phyloP scores from a whole-genome alignment of 1,284 basidiomycete genomes.

The Ganoderma meredithae region DNA sequence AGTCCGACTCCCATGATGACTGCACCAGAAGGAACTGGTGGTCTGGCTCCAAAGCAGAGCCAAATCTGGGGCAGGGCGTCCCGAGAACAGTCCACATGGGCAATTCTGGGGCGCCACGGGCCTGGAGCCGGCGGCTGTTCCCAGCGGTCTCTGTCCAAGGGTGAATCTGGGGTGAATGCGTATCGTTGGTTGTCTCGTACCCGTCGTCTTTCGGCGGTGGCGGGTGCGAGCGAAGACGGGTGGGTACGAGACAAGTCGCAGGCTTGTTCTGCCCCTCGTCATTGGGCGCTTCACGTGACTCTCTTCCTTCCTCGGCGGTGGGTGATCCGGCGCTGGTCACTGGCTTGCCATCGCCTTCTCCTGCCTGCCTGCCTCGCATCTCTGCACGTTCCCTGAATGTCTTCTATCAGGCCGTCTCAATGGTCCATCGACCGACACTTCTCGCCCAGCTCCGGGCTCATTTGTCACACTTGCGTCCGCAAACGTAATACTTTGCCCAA shows the following conservation, averaged over 20 bases:
- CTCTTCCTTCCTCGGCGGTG: background rate
- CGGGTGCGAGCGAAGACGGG: no score
- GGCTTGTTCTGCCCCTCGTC: background rate
- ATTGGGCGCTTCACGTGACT: constrained; percentile 1
- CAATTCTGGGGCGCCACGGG: background rate
- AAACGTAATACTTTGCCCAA: background rate
- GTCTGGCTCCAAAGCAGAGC: background rate
- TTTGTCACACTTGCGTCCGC: background rate
- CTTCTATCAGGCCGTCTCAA: background rate
- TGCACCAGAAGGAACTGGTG: background rate
- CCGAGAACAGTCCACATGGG: constrained; percentile 1
- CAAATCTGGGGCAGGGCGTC: background rate
- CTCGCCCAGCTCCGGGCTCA: background rate
- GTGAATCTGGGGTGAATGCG: background rate
- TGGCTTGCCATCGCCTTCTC: constrained; percentile 1
- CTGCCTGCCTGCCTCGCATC: background rate
- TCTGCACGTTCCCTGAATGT: background rate
- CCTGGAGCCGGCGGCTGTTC: background rate
- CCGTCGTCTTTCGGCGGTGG: no score
- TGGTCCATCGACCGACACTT: background rate
- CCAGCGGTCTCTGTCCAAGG: background rate
- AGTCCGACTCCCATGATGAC: background rate
- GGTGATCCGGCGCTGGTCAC: background rate
- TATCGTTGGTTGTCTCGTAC: background rate
- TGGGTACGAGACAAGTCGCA: no score